These are phyloP conservation scores for Fraxinus ornus DNA, from an alignment of 305 asterid species.

Conservation along the genomic window DNA sequence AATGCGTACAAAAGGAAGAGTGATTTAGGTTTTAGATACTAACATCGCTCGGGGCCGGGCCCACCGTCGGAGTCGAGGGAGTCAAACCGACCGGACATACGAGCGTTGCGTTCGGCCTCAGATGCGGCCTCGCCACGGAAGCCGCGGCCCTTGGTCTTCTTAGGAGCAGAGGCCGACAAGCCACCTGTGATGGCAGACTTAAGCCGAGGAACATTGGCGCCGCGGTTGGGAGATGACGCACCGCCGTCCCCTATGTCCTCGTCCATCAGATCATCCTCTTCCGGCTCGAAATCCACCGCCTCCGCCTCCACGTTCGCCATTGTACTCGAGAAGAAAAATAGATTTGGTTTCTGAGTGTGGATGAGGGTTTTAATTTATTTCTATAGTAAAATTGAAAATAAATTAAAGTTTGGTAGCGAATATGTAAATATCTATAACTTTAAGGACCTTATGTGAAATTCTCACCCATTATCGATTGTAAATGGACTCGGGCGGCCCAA, in stretches of 20 bases:
- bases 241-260: conserved; percentile 59
- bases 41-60: conserved; percentile 97
- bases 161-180: conserved; percentile 55
- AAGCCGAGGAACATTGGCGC: conserved; percentile 61
- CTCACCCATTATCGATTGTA: neutral
- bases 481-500: neutral
- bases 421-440: neutral
- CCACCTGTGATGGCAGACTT: conserved; percentile 88
- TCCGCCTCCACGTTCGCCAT: conserved; percentile 86
- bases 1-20: neutral
- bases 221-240: conserved; percentile 39
- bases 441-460: neutral
- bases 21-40: conserved; percentile 28
- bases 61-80: conserved; percentile 78
- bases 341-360: neutral
- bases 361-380: neutral
- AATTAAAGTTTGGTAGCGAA: neutral
- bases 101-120: conserved; percentile 78
- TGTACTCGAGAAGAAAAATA: neutral
- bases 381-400: neutral
- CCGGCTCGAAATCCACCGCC: conserved; percentile 92
- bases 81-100: conserved; percentile 86
- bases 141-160: conserved; percentile 95
- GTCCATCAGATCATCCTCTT: conserved; percentile 97
- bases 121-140: conserved; percentile 83